Base-by-base conservation (phyloP, 768 basidiomycete species). In the Stropharia rugosoannulata region DNA sequence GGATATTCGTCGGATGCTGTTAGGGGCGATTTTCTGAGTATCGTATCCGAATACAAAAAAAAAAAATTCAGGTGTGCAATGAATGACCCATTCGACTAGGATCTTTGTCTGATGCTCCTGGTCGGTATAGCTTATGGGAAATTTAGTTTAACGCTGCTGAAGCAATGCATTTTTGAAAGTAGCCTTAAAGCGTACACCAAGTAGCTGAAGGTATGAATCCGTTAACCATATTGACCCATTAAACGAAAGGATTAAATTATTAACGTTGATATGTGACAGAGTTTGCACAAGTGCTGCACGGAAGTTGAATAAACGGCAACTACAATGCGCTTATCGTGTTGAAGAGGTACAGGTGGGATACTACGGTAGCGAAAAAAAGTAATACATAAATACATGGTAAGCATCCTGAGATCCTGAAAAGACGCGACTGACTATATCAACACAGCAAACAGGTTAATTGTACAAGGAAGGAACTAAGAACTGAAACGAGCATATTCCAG, bases 401-500 rank as follows among this genome's bases (percentile, higher is more conserved):
- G 51, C 37, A 36, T 43, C 51, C 42, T 19, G 6, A 19, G 32
- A 44, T 44, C 51, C 42, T 52, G 16, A 32, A 13, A 36, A 15
- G 42, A 52, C 36, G 42, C 51, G 44, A 42, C 41, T 52, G 39
- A 52, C 51, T 42, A 32, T 51, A 51, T 39, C 50, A 43, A 42
- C 16, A 51, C n/a, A 42, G 13, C 41, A 43, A 51, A 43, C 25
- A 32, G 18, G 46, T 18, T 29, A 37, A 47, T 19, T 22, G 25
- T 32, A 57, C 44, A 57, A 51, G 43, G 40, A 39, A 19, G 43
- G 19, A 52, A 52, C 42, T 40, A 38, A 43, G 35, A 36, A 37
- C 37, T 45, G 19, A 47, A 54, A 46, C 53, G 47, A 54, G 45
- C 47, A 55, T 47, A 39, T 16, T 46, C 40, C 49, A 52, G 59